Evolutionary conservation across 202 grass and related monocot species (phyloP).

Genomic region (Panicum virgatum): DNA sequence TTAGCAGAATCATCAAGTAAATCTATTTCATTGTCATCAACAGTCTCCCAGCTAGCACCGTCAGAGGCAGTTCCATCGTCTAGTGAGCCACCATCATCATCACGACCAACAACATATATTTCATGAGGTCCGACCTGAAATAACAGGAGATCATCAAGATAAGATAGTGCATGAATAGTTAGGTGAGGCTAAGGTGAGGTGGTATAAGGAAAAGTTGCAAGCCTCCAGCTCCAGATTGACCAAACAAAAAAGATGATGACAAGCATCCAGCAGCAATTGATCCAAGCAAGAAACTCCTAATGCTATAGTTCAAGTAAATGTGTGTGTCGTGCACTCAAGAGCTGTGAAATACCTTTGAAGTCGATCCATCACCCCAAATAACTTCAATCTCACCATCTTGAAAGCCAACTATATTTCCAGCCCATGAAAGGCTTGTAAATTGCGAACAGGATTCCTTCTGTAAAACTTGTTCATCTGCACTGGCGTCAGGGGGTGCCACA

Average conservation of each 20-base stretch:
- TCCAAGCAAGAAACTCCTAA: constrained; percentile 23
- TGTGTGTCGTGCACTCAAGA: background rate
- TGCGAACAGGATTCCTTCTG: constrained; percentile 47
- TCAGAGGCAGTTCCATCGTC: constrained; percentile 58
- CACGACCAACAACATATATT: constrained; percentile 86
- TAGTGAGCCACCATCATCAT: constrained; percentile 67
- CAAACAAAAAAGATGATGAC: background rate
- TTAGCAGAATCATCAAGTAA: constrained; percentile 57
- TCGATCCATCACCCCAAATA: constrained; percentile 72
- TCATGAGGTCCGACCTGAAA: constrained; percentile 90
- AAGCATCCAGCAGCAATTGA: background rate
- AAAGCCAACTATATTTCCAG: constrained; percentile 82
- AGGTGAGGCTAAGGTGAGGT: background rate
- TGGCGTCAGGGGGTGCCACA: constrained; percentile 21
- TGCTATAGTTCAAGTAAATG: constrained; percentile 30
- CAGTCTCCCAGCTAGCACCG: constrained; percentile 95
- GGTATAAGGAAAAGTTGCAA: constrained; percentile 13
- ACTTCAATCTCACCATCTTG: constrained; percentile 86
- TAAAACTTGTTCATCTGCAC: constrained; percentile 40
- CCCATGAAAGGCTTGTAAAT: constrained; percentile 73
- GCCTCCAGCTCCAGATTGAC: background rate
- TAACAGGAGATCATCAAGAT: background rate
- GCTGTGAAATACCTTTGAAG: constrained; percentile 68
- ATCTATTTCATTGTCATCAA: constrained; percentile 83
- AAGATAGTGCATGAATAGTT: background rate